Conservation (phyloP, 257 asterid genomes). For the Phtheirospermum japonicum region DNA sequence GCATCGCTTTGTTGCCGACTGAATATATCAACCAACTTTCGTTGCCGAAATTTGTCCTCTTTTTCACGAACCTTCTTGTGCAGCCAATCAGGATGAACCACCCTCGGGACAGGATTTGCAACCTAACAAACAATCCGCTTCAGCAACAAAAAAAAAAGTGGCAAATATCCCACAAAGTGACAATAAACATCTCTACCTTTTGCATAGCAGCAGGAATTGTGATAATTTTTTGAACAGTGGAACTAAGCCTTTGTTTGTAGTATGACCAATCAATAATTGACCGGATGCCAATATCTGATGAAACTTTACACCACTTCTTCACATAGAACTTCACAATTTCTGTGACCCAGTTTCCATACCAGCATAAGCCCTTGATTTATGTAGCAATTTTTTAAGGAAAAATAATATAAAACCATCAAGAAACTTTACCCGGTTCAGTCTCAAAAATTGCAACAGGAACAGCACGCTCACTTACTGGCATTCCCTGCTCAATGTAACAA, state of each 20-base stretch:
- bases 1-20: constrained; percentile 44
- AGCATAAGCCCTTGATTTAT: constrained; percentile 34
- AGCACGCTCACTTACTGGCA: constrained; percentile 99
- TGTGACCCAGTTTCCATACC: constrained; percentile 38
- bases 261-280: constrained; percentile 98
- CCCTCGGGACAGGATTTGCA: constrained; percentile 99
- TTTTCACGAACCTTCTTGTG: constrained; percentile 97
- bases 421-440: constrained; percentile 70
- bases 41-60: constrained; percentile 93
- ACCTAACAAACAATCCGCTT: constrained; percentile 56
- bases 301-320: constrained; percentile 95
- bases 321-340: constrained; percentile 83
- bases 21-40: constrained; percentile 84
- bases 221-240: constrained; percentile 87
- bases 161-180: constrained; percentile 7
- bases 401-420: constrained; percentile 17
- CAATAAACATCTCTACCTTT: constrained; percentile 51
- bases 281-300: constrained; percentile 89
- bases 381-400: constrained; percentile 24
- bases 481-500: constrained; percentile 66
- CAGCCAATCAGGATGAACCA: constrained; percentile 98
- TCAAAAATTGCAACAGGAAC: constrained; percentile 98
- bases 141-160: constrained; percentile 19
- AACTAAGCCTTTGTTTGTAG: constrained; percentile 91
- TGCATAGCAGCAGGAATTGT: constrained; percentile 99